phyloP scores from a whole-genome alignment of 495 filamentous ascomycete genomes.

The Aspergillus steynii region DNA sequence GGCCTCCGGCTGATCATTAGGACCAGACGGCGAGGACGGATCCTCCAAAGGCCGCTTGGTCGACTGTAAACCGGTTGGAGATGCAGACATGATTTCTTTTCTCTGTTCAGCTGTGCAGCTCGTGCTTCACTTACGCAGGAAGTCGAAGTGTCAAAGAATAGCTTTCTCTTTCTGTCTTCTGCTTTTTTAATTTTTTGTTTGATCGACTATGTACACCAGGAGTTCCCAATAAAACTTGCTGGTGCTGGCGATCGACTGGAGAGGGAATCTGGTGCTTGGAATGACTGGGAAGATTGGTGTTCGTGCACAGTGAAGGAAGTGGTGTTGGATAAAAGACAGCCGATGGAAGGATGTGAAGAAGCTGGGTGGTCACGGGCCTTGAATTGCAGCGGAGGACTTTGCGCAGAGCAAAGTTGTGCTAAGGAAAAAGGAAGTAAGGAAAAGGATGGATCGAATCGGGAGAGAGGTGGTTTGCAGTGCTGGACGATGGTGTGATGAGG shows the following conservation, averaged over 20 bases:
- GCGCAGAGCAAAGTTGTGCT: constrained; percentile 26
- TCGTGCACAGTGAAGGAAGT: constrained; percentile 36
- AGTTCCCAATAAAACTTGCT: constrained; percentile 89
- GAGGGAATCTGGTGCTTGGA: constrained; percentile 48
- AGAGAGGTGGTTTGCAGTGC: constrained; percentile 26
- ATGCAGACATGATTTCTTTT: constrained; percentile 56
- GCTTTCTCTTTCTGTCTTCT: constrained; percentile 39
- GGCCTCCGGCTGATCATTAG: constrained; percentile 89
- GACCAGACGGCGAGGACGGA: constrained; percentile 88
- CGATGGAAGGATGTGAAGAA: constrained; percentile 33
- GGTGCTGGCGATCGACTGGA: constrained; percentile 60
- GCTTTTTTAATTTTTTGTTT: constrained; percentile 46
- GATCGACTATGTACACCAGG: constrained; percentile 86
- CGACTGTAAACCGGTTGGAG: constrained; percentile 61
- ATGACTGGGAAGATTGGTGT: constrained; percentile 37
- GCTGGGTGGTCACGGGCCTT: constrained; percentile 30
- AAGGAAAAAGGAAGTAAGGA: constrained; percentile 19
- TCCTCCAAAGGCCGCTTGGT: constrained; percentile 97
- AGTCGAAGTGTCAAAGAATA: constrained; percentile 44
- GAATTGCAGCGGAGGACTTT: constrained; percentile 20
- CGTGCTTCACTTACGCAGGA: constrained; percentile 46
- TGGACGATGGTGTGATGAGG: constrained; percentile 19
- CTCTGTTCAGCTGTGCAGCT: constrained; percentile 24
- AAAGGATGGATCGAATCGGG: constrained; percentile 27
- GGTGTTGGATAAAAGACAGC: constrained; percentile 29